Percentiles rank a stretch among this genome's conserved stretches.
These are phyloP conservation scores for Yarrowia sp. DNA, from an alignment of 805 yeast species.

Conservation along the genomic window DNA sequence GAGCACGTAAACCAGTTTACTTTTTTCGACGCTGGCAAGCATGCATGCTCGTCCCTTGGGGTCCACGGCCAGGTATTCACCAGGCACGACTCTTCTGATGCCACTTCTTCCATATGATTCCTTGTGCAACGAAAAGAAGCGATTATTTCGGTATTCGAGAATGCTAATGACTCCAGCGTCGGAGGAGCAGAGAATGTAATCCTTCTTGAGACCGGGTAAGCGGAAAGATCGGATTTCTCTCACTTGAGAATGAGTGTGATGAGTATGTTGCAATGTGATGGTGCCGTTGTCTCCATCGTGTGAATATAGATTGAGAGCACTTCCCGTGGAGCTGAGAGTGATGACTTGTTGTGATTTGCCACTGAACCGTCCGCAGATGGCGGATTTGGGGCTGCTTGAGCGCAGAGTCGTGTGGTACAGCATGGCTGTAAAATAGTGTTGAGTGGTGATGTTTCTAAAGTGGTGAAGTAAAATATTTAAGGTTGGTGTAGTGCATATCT, in stretches of 20 bases:
- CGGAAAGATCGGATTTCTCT: slow-evolving; percentile 52
- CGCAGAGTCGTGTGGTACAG: slow-evolving; percentile 1
- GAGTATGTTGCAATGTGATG: background rate
- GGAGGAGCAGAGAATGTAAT: slow-evolving; percentile 62
- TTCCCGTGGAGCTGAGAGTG: slow-evolving; percentile 12
- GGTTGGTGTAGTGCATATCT: background rate
- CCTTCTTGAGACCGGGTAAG: slow-evolving; percentile 51
- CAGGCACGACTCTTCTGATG: slow-evolving; percentile 70
- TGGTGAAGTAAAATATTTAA: background rate
- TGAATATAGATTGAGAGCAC: background rate
- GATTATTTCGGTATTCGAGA: slow-evolving; percentile 45
- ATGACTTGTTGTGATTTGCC: background rate
- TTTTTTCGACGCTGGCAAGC: slow-evolving; percentile 68
- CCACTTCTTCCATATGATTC: slow-evolving; percentile 76
- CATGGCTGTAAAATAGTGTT: background rate
- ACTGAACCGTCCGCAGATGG: background rate
- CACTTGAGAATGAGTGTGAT: slow-evolving; percentile 50
- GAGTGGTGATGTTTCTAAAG: background rate
- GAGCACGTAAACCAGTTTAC: slow-evolving; percentile 66
- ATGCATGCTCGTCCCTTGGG: slow-evolving; percentile 67
- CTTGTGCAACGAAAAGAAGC: slow-evolving; percentile 45
- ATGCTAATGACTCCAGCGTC: slow-evolving; percentile 74
- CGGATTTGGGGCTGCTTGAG: background rate
- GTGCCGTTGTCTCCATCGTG: background rate
- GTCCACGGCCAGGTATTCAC: slow-evolving; percentile 66